phyloP scores from a whole-genome alignment of 495 filamentous ascomycete species.

The Talaromyces wortmannii region DNA sequence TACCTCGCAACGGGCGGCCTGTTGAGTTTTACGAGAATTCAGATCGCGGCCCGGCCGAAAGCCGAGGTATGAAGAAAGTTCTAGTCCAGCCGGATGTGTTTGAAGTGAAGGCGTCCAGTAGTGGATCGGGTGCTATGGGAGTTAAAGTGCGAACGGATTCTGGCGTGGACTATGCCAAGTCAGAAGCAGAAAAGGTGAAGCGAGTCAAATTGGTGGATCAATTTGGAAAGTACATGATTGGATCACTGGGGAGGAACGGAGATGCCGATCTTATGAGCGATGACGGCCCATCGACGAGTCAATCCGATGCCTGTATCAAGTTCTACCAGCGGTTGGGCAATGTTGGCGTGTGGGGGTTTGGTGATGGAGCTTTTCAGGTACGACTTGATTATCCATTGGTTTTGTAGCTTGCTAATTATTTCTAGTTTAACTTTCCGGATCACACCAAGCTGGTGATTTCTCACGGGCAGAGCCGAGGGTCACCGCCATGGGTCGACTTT shows the following conservation, averaged over 20 bases:
- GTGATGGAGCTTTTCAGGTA: conserved; percentile 80
- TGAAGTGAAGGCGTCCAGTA: conserved; percentile 22
- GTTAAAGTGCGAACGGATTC: conserved; percentile 44
- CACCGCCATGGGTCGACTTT: conserved; percentile 66
- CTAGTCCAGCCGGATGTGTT: conserved; percentile 56
- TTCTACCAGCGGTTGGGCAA: conserved; percentile 88
- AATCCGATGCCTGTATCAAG: conserved; percentile 59
- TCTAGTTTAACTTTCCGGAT: conserved; percentile 90
- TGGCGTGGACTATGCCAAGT: conserved; percentile 43
- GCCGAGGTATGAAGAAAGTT: conserved; percentile 55
- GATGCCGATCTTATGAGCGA: conserved; percentile 26
- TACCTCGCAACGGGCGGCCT: conserved; percentile 54
- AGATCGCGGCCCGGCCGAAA: conserved; percentile 35
- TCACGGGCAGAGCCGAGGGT: conserved; percentile 51
- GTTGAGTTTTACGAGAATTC: conserved; percentile 78
- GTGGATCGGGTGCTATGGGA: conserved; percentile 11
- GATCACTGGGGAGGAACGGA: conserved; percentile 45
- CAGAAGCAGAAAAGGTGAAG: conserved; percentile 62
- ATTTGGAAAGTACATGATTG: conserved; percentile 91
- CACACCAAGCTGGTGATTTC: conserved; percentile 90
- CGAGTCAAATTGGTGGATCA: conserved; percentile 79
- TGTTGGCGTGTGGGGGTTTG: conserved; percentile 84
- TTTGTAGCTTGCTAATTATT: conserved; percentile 11
- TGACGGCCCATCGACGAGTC: conserved; percentile 8
- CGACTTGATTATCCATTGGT: conserved; percentile 5